phyloP scores from a whole-genome alignment of 139 green algal species.

The Dunaliella primolecta region DNA sequence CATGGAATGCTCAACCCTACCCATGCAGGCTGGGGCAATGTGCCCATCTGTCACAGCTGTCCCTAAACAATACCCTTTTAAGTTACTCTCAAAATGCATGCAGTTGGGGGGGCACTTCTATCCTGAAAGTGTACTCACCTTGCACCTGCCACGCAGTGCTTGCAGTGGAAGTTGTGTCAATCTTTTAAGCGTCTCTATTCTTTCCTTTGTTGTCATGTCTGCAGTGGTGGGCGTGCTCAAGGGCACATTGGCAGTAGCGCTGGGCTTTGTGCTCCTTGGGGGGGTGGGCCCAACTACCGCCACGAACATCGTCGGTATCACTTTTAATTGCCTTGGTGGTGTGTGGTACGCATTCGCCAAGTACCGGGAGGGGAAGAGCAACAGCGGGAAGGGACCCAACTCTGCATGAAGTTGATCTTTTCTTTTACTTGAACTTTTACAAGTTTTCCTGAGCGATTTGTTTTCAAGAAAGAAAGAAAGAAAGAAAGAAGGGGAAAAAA shows the following conservation, averaged over 20 bases:
- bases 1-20: too few relatives aligned
- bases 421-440: neutral
- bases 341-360: conserved; percentile 44
- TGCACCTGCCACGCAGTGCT: too few relatives aligned
- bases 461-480: too few relatives aligned
- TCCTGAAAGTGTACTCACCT: too few relatives aligned
- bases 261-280: conserved; percentile 47
- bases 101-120: too few relatives aligned
- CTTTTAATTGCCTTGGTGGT: conserved; percentile 44
- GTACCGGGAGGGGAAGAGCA: conserved; percentile 9
- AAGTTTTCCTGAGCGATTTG: neutral
- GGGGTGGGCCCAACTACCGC: conserved; percentile 27
- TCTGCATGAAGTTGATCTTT: neutral
- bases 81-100: too few relatives aligned
- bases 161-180: too few relatives aligned
- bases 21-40: too few relatives aligned
- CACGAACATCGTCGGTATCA: conserved; percentile 39
- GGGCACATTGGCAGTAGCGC: conserved; percentile 31
- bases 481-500: too few relatives aligned
- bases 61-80: too few relatives aligned
- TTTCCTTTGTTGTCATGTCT: neutral
- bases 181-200: too few relatives aligned
- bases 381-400: neutral
- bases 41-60: too few relatives aligned
- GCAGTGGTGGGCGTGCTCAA: conserved; percentile 41